Evolutionary conservation across 202 grass and related monocot species (phyloP).

Genomic region (Bolboschoenoplectus hybrid): DNA sequence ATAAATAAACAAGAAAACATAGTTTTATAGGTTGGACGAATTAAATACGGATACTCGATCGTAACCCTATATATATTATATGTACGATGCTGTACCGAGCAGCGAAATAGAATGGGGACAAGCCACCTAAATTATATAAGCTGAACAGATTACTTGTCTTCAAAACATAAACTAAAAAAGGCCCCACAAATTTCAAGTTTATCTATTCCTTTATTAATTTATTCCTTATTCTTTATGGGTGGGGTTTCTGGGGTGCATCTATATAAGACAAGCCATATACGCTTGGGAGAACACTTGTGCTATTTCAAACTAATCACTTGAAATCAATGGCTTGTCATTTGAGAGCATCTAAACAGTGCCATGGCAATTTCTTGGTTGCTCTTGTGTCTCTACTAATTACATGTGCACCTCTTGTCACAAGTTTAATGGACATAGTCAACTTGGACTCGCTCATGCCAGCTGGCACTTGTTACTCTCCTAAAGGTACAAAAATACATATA

Average conservation of each 20-base stretch:
- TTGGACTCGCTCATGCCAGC: slow-evolving; percentile 32
- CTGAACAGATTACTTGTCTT: slow-evolving; percentile 19
- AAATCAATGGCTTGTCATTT: slow-evolving; percentile 35
- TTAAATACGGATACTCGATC: background rate
- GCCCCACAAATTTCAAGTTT: background rate
- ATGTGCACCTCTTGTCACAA: background rate
- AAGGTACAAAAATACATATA: slow-evolving; percentile 40
- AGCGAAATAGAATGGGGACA: background rate
- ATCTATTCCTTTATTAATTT: background rate
- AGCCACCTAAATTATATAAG: background rate
- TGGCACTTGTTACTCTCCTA: slow-evolving; percentile 38
- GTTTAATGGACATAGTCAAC: slow-evolving; percentile 12
- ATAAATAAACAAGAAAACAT: background rate
- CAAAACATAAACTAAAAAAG: slow-evolving; percentile 19
- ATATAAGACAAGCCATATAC: slow-evolving; percentile 24
- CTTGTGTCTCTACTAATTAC: slow-evolving; percentile 15
- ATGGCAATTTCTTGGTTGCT: slow-evolving; percentile 18
- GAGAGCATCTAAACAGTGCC: background rate
- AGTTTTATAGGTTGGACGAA: background rate
- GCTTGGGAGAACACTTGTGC: background rate
- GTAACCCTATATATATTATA: background rate
- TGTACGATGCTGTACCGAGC: background rate
- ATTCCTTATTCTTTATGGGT: background rate
- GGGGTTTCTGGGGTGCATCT: background rate
- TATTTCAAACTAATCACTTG: background rate